These are phyloP conservation scores for Colletotrichum sp. DNA, from an alignment of 2,329 filamentous ascomycete species.

Conservation along the genomic window DNA sequence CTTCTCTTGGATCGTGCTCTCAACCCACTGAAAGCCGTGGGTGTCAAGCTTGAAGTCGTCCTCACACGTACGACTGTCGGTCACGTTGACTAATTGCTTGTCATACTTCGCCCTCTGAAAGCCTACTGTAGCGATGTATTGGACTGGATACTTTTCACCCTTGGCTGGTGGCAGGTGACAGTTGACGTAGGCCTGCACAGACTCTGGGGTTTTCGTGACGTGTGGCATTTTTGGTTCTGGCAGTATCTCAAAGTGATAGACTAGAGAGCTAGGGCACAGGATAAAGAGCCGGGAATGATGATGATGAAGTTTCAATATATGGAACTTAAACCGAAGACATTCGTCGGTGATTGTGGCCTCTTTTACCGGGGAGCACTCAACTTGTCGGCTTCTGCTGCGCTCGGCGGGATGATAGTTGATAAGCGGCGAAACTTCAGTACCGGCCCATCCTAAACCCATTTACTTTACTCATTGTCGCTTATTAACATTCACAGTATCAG, in stretches of 20 bases:
- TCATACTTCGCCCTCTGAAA: not conserved
- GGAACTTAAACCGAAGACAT: not conserved
- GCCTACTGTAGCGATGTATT: not conserved
- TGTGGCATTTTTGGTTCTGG: not conserved
- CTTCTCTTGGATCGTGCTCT: constrained; percentile 57
- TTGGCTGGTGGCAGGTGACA: not conserved
- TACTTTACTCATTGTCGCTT: not conserved
- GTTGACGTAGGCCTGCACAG: not conserved
- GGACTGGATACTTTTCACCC: not conserved
- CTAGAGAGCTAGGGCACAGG: not conserved
- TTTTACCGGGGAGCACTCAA: not conserved
- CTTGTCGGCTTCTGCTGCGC: not conserved
- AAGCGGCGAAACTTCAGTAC: not conserved
- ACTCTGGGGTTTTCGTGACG: not conserved
- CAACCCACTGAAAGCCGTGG: constrained; percentile 58
- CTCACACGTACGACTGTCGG: not conserved
- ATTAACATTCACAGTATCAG: fast-evolving
- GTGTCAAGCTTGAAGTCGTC: constrained; percentile 66
- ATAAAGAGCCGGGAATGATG: fast-evolving
- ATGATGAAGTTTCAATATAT: not conserved
- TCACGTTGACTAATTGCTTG: not conserved
- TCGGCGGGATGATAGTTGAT: not conserved
- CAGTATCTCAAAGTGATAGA: not conserved
- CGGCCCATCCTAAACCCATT: fast-evolving
- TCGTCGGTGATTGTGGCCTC: not conserved